Evolutionary conservation across 2,329 filamentous ascomycete species (phyloP).

Genomic region (Lachnellula occidentalis): DNA sequence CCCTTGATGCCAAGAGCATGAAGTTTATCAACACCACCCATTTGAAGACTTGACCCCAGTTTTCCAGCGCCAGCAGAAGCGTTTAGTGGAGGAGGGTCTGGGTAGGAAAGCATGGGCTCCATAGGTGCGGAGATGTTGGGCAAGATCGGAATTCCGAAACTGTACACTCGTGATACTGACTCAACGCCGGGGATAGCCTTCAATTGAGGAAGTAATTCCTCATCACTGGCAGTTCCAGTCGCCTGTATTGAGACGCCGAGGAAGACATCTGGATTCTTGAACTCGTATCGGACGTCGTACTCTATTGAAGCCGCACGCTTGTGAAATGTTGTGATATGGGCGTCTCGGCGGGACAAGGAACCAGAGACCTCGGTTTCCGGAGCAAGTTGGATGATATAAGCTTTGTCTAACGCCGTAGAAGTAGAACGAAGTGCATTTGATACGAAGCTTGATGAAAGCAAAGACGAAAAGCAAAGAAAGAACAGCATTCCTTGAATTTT

Average conservation of each 20-base stretch:
- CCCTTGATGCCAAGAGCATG: conserved; percentile 41
- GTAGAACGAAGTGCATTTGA: background rate
- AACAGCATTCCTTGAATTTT: background rate
- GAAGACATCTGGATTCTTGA: conserved; percentile 13
- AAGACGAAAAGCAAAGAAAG: background rate
- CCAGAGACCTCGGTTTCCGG: background rate
- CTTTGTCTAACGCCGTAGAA: background rate
- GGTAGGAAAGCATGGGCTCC: background rate
- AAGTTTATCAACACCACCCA: conserved; percentile 34
- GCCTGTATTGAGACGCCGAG: conserved; percentile 15
- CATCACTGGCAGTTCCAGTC: conserved; percentile 3
- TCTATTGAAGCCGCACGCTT: conserved; percentile 6
- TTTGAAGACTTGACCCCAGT: conserved; percentile 3
- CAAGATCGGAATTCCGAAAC: background rate
- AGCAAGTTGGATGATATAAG: conserved; percentile 2
- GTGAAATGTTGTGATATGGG: conserved; percentile 5
- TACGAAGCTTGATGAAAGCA: background rate
- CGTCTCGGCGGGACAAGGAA: background rate
- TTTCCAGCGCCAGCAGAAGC: background rate
- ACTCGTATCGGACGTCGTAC: conserved; percentile 14
- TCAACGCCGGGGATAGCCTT: conserved; percentile 5
- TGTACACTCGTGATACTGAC: conserved; percentile 2
- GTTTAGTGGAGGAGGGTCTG: background rate
- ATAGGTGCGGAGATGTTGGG: background rate
- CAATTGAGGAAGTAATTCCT: background rate